These are phyloP conservation scores for Globisporangium parvum DNA, from an alignment of 352 stramenopile genomes.

Conservation along the genomic window DNA sequence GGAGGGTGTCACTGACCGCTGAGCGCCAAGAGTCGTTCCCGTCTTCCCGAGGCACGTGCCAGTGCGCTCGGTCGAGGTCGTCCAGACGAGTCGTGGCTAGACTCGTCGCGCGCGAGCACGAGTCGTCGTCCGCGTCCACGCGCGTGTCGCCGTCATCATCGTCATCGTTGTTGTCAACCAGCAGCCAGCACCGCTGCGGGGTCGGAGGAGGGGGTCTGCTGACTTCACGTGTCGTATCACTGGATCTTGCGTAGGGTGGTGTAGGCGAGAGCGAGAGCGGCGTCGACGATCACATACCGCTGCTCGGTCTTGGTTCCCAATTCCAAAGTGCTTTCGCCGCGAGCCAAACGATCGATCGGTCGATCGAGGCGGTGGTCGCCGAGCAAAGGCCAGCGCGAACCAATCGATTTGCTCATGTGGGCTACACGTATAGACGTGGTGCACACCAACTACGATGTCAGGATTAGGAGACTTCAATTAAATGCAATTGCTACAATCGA, in stretches of 20 bases:
- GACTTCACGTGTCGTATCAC: conserved; percentile 10
- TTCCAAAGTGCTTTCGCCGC: conserved; percentile 55
- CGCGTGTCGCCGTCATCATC: not conserved
- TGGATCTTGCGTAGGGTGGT: conserved; percentile 14
- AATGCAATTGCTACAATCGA: no score
- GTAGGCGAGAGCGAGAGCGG: not conserved
- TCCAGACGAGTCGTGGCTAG: no score
- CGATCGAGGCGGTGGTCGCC: no score
- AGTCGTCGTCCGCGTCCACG: not conserved
- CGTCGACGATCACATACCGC: conserved; percentile 54
- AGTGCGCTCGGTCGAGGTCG: conserved; percentile 6
- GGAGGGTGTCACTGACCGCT: conserved; percentile 1
- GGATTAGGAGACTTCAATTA: no score
- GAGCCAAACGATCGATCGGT: no score
- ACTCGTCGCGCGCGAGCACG: not conserved
- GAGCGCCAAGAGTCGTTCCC: conserved; percentile 13
- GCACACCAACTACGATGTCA: no score
- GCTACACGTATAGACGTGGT: no score
- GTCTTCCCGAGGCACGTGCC: conserved; percentile 8
- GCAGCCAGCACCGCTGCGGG: conserved; percentile 8
- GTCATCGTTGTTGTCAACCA: conserved; percentile 6
- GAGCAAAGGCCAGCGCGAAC: no score
- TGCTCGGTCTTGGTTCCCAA: conserved; percentile 68
- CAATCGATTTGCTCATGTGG: no score
- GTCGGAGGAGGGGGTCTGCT: conserved; percentile 11